These are phyloP conservation scores for Funneliformis geosporum DNA, from an alignment of 192 early-diverging fungal species.

Conservation along the genomic window DNA sequence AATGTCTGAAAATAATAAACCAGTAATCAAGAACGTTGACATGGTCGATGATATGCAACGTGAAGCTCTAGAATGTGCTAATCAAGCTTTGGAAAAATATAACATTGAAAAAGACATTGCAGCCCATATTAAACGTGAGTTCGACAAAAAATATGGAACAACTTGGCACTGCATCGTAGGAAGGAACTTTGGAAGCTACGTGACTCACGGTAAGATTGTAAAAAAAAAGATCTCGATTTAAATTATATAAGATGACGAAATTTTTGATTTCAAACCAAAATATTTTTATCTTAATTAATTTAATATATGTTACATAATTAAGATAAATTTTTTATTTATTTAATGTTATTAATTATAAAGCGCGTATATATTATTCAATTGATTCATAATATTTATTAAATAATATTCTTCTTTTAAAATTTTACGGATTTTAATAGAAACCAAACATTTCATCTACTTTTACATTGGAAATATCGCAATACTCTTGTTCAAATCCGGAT, in stretches of 20 bases:
- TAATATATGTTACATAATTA: too few species aligned
- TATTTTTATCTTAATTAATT: too few species aligned
- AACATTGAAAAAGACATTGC: conserved; percentile 99
- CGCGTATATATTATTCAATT: not conserved
- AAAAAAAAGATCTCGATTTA: not conserved
- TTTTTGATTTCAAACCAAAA: too few species aligned
- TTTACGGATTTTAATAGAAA: conserved; percentile 46
- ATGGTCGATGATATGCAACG: conserved; percentile 97
- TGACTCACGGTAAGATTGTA: conserved; percentile 79
- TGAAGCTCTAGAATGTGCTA: conserved; percentile 85
- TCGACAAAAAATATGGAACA: conserved; percentile 96
- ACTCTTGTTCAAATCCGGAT: conserved; percentile 91
- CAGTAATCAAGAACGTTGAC: conserved; percentile 96
- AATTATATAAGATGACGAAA: not conserved
- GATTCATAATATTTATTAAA: not conserved
- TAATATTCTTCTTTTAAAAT: not conserved
- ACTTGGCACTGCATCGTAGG: conserved; percentile 99
- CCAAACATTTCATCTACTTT: conserved; percentile 98
- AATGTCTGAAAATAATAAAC: conserved; percentile 66
- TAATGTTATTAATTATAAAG: not conserved
- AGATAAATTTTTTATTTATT: too few species aligned
- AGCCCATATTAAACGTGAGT: conserved; percentile 96
- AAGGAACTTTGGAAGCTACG: conserved; percentile 98
- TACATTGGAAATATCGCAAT: conserved; percentile 94
- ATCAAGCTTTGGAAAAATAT: conserved; percentile 88